Evolutionary conservation across 1,284 basidiomycete species (phyloP), one percentile per base, ranked within the genome.

Genomic region (Trichosporon faecale): DNA sequence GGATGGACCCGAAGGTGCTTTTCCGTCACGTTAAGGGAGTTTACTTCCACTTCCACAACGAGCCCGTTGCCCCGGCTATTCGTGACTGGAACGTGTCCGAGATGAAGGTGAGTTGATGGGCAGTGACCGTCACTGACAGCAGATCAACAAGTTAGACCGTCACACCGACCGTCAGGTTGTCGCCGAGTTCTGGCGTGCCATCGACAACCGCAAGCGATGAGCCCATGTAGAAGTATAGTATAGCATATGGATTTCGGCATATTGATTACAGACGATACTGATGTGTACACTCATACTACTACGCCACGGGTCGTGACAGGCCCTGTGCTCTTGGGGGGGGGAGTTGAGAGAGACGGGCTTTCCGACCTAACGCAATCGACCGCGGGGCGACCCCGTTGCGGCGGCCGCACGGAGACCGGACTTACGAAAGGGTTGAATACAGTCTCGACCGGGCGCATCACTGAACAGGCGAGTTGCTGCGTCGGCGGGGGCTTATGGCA

Each of bases 21-120:
- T 98, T 98, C 85, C 92, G 95, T 79, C 91, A 98, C 79, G 94
- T 97, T 33, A 95, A 95, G 80, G 95, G 95, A 2, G 87, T 97
- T 40, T 95, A 97, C 80, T 91, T 98, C 63, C 89, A 94, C 29
- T 96, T 94, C 91, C 88, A 91, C 64, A 95, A 95, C 77, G 95
- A 97, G 75, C 91, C 92, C 3, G 89, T 90, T 44, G 95, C 95
- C 75, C 84, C 89, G 0, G 93, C 91, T 74, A 91, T 98, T 72
- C 91, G 91, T 78, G 94, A 97, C 76, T 99, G 96, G 96, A 98
- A 98, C 79, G 95, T 98, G 18, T 91, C 91, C 0, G 93, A 95
- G 78, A 87, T 98, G 73, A 93, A 93, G 87, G 94, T 93, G 69
- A 74, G 85, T 57, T 44, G 35, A 11, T 44, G 14, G 37, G 64